Conservation (phyloP, 2,329 filamentous ascomycete genomes). For the Aureobasidium sp. region DNA sequence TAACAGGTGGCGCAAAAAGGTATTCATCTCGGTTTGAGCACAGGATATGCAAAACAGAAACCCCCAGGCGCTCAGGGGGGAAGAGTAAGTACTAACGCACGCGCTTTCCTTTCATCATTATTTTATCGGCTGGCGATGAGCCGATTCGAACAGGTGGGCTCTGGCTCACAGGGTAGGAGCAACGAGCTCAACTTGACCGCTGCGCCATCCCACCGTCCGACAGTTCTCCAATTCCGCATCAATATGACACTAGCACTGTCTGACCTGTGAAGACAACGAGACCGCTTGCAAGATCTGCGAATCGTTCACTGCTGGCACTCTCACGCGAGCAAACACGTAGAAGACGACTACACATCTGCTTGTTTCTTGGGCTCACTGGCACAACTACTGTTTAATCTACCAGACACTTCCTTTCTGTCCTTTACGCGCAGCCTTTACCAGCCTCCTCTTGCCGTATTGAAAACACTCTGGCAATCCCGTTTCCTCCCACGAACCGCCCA, state of each 20-base stretch:
- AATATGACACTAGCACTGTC: neutral
- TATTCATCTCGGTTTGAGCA: neutral
- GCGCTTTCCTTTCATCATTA: neutral
- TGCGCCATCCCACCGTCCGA: neutral
- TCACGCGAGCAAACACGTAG: neutral
- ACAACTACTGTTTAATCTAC: neutral
- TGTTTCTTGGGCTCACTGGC: too few species aligned
- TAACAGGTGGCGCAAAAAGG: too few species aligned
- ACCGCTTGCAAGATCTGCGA: neutral
- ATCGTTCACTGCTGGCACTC: neutral
- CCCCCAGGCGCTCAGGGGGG: neutral
- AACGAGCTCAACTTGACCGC: too few species aligned
- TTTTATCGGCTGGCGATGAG: neutral
- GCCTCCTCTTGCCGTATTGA: constrained; percentile 22
- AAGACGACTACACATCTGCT: neutral
- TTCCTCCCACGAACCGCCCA: constrained; percentile 29
- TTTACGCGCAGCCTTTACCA: constrained; percentile 6
- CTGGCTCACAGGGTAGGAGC: neutral
- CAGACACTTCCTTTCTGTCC: constrained; percentile 12
- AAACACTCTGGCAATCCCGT: constrained; percentile 33
- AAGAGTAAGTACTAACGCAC: neutral
- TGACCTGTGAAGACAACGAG: neutral
- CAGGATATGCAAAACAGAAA: neutral
- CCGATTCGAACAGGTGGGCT: neutral
- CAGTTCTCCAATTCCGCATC: neutral